A percentile compares a stretch with the other conserved stretches of the same genome.
phyloP scores from a whole-genome alignment of 106 monocot species.

The Dendrobium huoshanense region DNA sequence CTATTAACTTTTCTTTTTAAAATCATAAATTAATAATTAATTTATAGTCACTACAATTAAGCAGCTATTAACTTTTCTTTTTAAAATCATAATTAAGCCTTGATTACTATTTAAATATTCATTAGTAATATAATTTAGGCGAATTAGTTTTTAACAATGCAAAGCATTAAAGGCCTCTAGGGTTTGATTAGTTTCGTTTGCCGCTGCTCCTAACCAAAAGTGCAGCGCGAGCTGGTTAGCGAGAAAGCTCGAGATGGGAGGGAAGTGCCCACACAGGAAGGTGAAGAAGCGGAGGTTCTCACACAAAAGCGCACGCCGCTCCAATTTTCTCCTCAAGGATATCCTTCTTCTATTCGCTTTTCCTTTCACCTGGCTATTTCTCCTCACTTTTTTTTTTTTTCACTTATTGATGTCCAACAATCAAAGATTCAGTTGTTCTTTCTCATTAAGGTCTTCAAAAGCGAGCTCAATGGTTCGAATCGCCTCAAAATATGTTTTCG shows the following conservation, averaged over 20 bases:
- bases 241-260: slow-evolving; percentile 54
- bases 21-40: no score
- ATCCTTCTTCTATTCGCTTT: slow-evolving; percentile 31
- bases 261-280: slow-evolving; percentile 93
- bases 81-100: no score
- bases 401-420: background rate
- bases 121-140: no score
- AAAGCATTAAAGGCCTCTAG: background rate
- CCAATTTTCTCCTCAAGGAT: slow-evolving; percentile 88
- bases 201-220: background rate
- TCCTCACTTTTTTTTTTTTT: background rate
- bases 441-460: background rate
- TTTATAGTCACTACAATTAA: no score
- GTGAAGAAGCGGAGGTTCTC: slow-evolving; percentile 90
- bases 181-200: background rate
- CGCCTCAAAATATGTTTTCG: background rate
- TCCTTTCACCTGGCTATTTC: background rate
- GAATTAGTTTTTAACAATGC: no score
- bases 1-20: no score
- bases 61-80: no score
- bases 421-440: background rate
- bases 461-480: background rate
- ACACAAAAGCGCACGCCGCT: slow-evolving; percentile 74
- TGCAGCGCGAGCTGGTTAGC: background rate
- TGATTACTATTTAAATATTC: no score